Conservation (phyloP, 805 yeast genomes). For the Saitoella complicata region DNA sequence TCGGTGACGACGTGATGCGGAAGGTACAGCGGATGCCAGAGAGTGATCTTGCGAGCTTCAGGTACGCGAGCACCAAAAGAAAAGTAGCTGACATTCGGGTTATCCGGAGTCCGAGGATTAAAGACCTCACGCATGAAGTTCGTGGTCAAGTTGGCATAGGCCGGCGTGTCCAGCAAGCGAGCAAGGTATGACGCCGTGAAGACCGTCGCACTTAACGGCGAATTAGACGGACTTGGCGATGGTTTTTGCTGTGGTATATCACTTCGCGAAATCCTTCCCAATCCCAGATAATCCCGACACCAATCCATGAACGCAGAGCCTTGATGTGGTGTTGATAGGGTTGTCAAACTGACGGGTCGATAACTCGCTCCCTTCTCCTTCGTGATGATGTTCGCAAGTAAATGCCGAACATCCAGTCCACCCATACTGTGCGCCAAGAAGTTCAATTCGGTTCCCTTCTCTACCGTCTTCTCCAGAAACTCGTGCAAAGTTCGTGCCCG, state of each 20-base stretch:
- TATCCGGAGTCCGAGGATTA: not conserved
- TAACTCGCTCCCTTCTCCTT: not conserved
- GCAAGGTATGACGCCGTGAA: not conserved
- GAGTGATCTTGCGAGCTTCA: not conserved
- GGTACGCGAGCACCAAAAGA: not conserved
- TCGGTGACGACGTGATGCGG: not conserved
- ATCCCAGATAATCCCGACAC: not conserved
- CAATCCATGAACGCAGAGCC: not conserved
- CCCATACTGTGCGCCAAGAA: not conserved
- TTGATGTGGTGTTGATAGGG: not conserved
- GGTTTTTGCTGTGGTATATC: too few species aligned
- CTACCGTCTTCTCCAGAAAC: not conserved
- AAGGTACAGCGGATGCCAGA: not conserved
- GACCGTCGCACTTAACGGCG: not conserved
- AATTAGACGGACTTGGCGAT: not conserved
- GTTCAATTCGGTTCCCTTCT: not conserved
- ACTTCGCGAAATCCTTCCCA: not conserved
- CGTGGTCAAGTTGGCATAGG: not conserved
- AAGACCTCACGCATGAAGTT: not conserved
- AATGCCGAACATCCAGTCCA: not conserved
- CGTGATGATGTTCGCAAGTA: not conserved
- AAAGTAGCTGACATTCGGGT: not conserved
- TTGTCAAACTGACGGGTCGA: not conserved
- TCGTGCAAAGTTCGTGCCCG: not conserved
- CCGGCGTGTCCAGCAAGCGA: not conserved